Base-by-base conservation (phyloP, 352 stramenopile genomes). In the Globisporangium polare region DNA sequence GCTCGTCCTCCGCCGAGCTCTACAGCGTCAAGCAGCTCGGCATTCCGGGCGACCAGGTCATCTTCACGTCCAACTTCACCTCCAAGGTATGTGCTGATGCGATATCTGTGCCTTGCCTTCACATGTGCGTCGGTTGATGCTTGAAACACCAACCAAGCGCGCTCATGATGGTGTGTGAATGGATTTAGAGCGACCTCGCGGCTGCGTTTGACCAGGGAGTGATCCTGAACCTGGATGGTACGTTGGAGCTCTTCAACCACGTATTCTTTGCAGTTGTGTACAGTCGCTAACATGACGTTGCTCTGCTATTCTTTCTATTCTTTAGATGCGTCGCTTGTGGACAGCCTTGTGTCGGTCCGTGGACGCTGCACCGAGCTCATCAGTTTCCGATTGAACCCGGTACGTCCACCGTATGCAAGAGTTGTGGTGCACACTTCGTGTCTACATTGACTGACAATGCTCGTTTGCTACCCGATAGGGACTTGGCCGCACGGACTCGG, bases 31-130 rank as follows among this genome's bases (percentile, higher is more conserved):
- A 91, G 58, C 63, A 92, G 74, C 62, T 96, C 39, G 86, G 86
- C 51, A 71, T 95, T 26, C 74, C 79, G 1, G 74, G 78, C 27
- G 76, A 96, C 52, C 74, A 90, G 63, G 72, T 94, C 61, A 95
- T 95, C 52, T 96, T 94, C 69, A 96, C 89, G 31, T 94, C 82
- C 65, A 96, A 96, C 78, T 96, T 92, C 74, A 96, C 88, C 12
- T 87, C 84, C 66, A 78, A 86, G 67, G 64, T 62, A 39, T 41
- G 56, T 26, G 9, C 5, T 54, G 43, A 5, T 24, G 43, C 26
- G 5, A 13, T 26, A 13, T 51, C 17, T 18, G 15, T 43, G 15
- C 37, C 15, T 22, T 46, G 41, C 17, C 18, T 17, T 46, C 37
- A 5, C 47, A 20, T 20, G 31, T 45, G 18, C 6, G 20, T 18